Evolutionary conservation across 148 eudicot species (phyloP), one percentile per base, ranked within the genome.

Genomic region (Silene uniflora): DNA sequence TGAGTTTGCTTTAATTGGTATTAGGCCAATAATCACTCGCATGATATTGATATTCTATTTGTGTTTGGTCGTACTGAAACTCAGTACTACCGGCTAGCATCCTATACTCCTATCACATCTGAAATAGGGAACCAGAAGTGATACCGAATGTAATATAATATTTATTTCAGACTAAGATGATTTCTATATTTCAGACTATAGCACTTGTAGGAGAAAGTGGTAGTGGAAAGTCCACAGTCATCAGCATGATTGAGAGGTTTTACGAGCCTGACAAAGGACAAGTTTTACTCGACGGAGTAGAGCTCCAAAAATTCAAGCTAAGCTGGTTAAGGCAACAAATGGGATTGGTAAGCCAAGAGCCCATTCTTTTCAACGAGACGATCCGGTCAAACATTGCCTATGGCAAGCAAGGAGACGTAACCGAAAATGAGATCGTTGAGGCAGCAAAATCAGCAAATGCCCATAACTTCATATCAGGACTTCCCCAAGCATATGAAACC

Each of bases 191-290:
- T 27, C 84, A 91, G 97, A 87, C 93, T 11, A 88, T 93, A 62
- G 97, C 91, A 18, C 86, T 93, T 27, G 98, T 93, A 13, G 98
- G 97, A 76, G 97, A 91, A 72, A 93, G 94, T 66, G 98, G 98
- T 0, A 86, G 92, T 55, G 98, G 98, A 8, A 93, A 93, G 72
- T 93, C 97, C 2, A 91, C 97, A 0, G 87, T 88, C 1, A 86
- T 91, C 58, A 81, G 90, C 72, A 85, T 93, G 70, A 84, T 93
- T 29, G 90, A 91, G 78, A 82, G 98, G 74, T 93, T 93, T 69
- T 93, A 93, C 44, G 87, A 88, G 79, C 90, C 89, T 1, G 86
- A 89, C 73, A 81, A 82, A 0, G 98, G 98, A 14, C 80, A 32
- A 18, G 60, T 93, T 19, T 67, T 74, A 44, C 80, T 93, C 0